Base-by-base conservation (phyloP, 768 basidiomycete species). In the Tulasnella sp. region DNA sequence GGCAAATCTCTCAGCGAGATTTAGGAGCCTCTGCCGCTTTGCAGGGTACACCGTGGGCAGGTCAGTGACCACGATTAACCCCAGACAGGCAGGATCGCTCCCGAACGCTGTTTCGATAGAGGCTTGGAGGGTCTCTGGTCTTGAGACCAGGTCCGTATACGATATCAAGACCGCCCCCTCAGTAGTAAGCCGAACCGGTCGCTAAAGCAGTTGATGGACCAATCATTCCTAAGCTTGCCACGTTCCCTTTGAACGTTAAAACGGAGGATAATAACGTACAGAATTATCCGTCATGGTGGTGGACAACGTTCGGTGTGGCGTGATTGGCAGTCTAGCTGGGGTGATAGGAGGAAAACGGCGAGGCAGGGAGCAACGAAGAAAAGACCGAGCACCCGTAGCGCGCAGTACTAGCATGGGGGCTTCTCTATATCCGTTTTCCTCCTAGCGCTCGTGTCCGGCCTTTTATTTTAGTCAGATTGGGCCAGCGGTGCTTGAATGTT, bases 1-100 rank as follows among this genome's bases (percentile, higher is more conserved):
- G 0, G 93, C 91, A 82, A 98, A 96, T 39, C 87, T 85, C 84
- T 94, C 89, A 5, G 93, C 89, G 67, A 95, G 86, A 80, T 87
- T 89, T 77, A 99, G 88, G 44, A 98, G 85, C 37, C 89, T 86
- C 81, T 92, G 90, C 48, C 98, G 87, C 77, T 93, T 88, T 2
- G 80, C 76, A 13, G 83, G 81, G 81, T 93, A 99, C 57, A 85
- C 85, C 4, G 83, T 80, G 0, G 96, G 98, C 40, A 99, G 86
- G 85, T 96, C 95, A 80, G 88, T 89, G 80, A 96, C 87, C 71
- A 97, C 84, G 79, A 97, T 87, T 80, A 98, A 91, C 0, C 95
- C 95, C 73, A 96, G 86, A 69, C 90, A 91, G 73, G 90, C 85
- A 10, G 92, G 88, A 78, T 89, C 86, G 15, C 93, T 93, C 29